A percentile compares a stretch with the other conserved stretches of the same genome.
These are phyloP conservation scores for Catharanthus roseus DNA, from an alignment of 257 asterid species.

Conservation along the genomic window DNA sequence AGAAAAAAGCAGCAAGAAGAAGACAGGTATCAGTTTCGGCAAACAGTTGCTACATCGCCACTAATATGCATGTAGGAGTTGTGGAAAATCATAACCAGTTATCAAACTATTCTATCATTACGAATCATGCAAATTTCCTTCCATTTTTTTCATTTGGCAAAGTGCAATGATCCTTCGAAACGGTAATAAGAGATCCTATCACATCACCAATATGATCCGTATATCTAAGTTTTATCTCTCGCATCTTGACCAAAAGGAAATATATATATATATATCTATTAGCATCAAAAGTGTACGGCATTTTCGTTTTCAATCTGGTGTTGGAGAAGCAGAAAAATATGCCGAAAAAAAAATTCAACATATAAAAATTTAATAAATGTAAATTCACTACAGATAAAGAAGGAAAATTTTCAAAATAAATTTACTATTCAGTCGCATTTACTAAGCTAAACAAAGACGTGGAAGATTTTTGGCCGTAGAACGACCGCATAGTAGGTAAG, in stretches of 20 bases:
- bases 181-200: neutral
- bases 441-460: constrained; percentile 27
- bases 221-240: too few species aligned
- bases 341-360: too few species aligned
- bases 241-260: too few species aligned
- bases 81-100: neutral
- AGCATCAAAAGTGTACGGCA: neutral
- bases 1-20: neutral
- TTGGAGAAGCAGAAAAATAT: neutral
- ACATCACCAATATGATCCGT: too few species aligned
- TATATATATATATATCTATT: too few species aligned
- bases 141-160: neutral
- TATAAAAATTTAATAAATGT: too few species aligned
- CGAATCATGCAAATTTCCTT: too few species aligned
- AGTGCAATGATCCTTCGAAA: neutral
- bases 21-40: neutral
- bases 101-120: neutral
- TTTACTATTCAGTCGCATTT: neutral
- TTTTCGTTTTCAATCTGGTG: neutral
- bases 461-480: constrained; percentile 56
- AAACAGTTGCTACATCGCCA: neutral
- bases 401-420: too few species aligned
- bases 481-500: too few species aligned
- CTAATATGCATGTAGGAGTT: neutral
- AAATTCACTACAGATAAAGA: too few species aligned